Conservation (phyloP, 2,329 filamentous ascomycete species). For the Didymella keratinophila region DNA sequence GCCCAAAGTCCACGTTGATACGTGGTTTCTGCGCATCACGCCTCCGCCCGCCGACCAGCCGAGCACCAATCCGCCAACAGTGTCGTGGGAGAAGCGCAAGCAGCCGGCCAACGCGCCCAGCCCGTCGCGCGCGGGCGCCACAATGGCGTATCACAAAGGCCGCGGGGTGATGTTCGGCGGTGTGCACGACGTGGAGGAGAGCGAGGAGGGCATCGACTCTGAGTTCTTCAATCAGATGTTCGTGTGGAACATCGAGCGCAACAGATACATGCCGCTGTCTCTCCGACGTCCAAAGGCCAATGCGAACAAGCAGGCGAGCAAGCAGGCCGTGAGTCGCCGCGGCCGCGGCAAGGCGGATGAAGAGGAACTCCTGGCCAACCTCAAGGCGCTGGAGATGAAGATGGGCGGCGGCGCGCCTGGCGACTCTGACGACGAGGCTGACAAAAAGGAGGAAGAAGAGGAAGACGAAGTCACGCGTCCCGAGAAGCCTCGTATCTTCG, state of each 20-base stretch:
- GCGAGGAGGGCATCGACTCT: conserved; percentile 93
- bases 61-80: conserved; percentile 70
- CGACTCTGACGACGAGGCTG: conserved; percentile 42
- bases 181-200: conserved; percentile 90
- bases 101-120: conserved; percentile 87
- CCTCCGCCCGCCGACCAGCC: conserved; percentile 73
- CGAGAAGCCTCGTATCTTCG: conserved; percentile 70
- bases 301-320: conserved; percentile 65
- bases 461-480: conserved; percentile 62
- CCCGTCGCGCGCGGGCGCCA: conserved; percentile 84
- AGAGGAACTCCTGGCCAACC: conserved; percentile 85
- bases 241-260: conserved; percentile 94
- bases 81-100: conserved; percentile 94
- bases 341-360: conserved; percentile 89
- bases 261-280: conserved; percentile 86
- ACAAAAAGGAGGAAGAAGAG: conserved; percentile 42
- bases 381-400: conserved; percentile 84
- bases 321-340: conserved; percentile 53
- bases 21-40: conserved; percentile 86
- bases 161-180: conserved; percentile 93
- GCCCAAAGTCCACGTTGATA: conserved; percentile 92
- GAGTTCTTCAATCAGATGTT: conserved; percentile 95
- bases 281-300: conserved; percentile 76
- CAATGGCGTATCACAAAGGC: conserved; percentile 93
- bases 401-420: conserved; percentile 62